A percentile compares a stretch with the other conserved stretches of the same genome.
Evolutionary conservation across 176 grass and related monocot species (phyloP).

Genomic region (Cymbopogon citratus): DNA sequence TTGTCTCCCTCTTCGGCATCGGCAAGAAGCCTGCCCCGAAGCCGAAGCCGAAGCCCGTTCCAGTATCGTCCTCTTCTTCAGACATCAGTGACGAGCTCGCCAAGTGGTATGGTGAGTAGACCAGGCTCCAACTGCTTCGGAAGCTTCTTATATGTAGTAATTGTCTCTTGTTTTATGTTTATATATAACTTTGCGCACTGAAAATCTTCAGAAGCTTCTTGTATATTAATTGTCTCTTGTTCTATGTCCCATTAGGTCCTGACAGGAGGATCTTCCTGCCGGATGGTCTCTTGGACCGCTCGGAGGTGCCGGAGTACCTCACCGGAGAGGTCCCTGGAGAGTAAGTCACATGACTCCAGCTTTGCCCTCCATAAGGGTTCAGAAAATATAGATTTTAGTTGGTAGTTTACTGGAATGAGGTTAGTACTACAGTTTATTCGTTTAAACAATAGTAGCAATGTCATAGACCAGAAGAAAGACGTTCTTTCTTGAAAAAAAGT

Average conservation of each 20-base stretch:
- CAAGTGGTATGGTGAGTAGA: conserved; percentile 87
- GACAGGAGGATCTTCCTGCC: conserved; percentile 95
- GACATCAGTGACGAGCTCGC: conserved; percentile 76
- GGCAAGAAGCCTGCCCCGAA: conserved; percentile 54
- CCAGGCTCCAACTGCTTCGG: neutral
- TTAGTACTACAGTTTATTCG: neutral
- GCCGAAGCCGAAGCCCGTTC: conserved; percentile 48
- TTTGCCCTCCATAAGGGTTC: neutral
- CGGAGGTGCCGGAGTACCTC: conserved; percentile 89
- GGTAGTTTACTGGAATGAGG: neutral
- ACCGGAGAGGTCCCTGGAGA: conserved; percentile 90
- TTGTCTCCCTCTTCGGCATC: conserved; percentile 53
- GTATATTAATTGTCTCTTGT: neutral
- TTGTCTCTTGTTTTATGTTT: neutral
- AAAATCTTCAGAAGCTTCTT: neutral
- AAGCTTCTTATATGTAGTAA: neutral
- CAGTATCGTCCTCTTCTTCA: conserved; percentile 9
- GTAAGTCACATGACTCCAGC: conserved; percentile 44
- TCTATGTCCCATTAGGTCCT: conserved; percentile 35
- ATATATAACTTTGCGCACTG: neutral
- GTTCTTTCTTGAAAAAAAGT: neutral
- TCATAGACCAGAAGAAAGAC: neutral
- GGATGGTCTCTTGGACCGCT: conserved; percentile 81
- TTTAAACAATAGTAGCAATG: neutral
- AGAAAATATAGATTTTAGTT: neutral